Evolutionary conservation across 257 asterid species (phyloP), one percentile per base, ranked within the genome.

Genomic region (Nicotiana undulata): DNA sequence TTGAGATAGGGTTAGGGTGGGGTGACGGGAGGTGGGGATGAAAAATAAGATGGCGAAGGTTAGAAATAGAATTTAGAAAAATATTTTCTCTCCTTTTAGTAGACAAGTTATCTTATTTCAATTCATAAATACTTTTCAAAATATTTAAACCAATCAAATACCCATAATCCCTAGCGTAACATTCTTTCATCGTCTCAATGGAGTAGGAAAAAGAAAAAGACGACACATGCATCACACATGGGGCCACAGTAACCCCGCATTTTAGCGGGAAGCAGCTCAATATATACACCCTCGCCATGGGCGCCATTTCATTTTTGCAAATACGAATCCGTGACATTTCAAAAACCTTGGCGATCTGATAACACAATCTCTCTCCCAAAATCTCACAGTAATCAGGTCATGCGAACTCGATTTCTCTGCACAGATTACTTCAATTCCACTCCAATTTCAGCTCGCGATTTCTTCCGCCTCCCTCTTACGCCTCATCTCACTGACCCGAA

Each of bases 341-440:
- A 74, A 74, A 74, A 46, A 31, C 44, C 9, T 74, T 46, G 40
- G 15, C 61, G 5, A 11, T 13, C 59, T 70, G 12, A 2, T 3
- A 0, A 10, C 31, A 3, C 40, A 12, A 5, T 74, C 58, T 34
- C n/a, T 28, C 68, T 5, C 34, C n/a, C 31, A 12, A 9, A 12
- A 12, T 49, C 77, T 44, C 66, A 9, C 24, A 12, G 26, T 60
- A 76, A 53, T 64, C 79, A n/a, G 83, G 85, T 85, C 18, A 95
- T 93, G 99, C 97, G 97, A 84, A 92, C 97, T 86, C 97, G 99
- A 56, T 95, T 93, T 90, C 87, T 90, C 81, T 78, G 87, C 84
- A 79, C 89, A 55, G 88, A 85, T 29, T 76, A 61, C 88, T 85
- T 85, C 84, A 34, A 81, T 79, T 79, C 85, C 10, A 79, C 84